Evolutionary conservation across 2,329 filamentous ascomycete species (phyloP).

Genomic region (Calonectria leucothoes): DNA sequence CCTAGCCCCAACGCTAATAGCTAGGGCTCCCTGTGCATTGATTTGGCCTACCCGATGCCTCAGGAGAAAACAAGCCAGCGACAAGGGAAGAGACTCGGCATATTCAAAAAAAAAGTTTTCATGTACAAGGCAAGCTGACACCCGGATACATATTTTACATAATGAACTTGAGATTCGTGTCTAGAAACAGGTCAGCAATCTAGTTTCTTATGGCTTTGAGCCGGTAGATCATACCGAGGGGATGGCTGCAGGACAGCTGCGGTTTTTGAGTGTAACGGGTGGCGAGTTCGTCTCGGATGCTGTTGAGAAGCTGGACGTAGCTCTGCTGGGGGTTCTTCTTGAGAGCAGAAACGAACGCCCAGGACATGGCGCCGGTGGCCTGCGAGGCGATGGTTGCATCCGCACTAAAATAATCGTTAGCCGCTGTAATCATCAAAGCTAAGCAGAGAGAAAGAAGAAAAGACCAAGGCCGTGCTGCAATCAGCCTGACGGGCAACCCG

Average conservation of each 20-base stretch:
- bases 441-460: background rate
- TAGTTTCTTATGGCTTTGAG: background rate
- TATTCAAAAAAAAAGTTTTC: slow-evolving; percentile 22
- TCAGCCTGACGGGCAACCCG: background rate
- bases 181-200: slow-evolving; percentile 48
- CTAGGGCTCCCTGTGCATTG: background rate
- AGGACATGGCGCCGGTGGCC: slow-evolving; percentile 98
- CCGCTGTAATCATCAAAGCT: background rate
- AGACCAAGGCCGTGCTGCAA: background rate
- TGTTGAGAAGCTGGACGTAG: slow-evolving; percentile 96
- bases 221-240: slow-evolving; percentile 76
- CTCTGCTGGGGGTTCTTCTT: slow-evolving; percentile 98
- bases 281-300: slow-evolving; percentile 90
- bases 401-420: slow-evolving; percentile 66
- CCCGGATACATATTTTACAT: slow-evolving; percentile 57
- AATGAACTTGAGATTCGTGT: slow-evolving; percentile 73
- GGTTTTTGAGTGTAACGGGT: slow-evolving; percentile 94
- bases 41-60: background rate
- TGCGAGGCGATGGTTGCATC: slow-evolving; percentile 92
- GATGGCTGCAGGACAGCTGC: slow-evolving; percentile 96
- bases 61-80: background rate
- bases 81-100: slow-evolving; percentile 18
- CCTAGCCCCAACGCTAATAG: background rate
- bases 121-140: slow-evolving; percentile 24
- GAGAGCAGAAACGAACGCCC: slow-evolving; percentile 92